Evolutionary conservation across 768 basidiomycete genomes (phyloP).

Genomic region (Rhizopogon vesiculosus): DNA sequence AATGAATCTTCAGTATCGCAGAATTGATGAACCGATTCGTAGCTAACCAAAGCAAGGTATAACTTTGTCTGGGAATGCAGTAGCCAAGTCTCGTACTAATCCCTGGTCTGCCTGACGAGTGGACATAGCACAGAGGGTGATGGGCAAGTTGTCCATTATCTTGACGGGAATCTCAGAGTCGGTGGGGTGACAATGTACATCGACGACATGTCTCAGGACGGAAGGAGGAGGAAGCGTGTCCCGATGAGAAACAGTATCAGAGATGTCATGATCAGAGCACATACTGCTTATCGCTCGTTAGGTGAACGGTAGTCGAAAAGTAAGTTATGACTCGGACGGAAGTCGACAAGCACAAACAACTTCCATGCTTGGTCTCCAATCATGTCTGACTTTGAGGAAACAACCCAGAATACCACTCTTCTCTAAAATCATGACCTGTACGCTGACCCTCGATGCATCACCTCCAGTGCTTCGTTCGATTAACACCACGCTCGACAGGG

Average conservation of each 20-base stretch:
- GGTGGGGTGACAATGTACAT: conserved; percentile 92
- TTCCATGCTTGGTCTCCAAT: conserved; percentile 6
- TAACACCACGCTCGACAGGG: conserved; percentile 51
- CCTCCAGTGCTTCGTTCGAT: conserved; percentile 51
- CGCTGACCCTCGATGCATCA: conserved; percentile 32
- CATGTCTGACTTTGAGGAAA: not conserved
- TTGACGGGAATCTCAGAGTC: conserved; percentile 52
- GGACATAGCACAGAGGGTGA: conserved; percentile 85
- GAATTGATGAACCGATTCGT: conserved; percentile 2
- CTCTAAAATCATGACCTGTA: conserved; percentile 30
- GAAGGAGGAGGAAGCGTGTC: conserved; percentile 20
- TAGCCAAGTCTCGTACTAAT: conserved; percentile 64
- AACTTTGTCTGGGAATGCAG: conserved; percentile 56
- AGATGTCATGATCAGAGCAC: not conserved
- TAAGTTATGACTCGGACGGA: not conserved
- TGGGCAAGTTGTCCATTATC: conserved; percentile 50
- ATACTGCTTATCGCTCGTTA: not conserved
- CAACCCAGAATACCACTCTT: not conserved
- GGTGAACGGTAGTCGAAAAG: not conserved
- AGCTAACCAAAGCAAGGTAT: conserved; percentile 86
- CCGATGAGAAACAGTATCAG: conserved; percentile 1
- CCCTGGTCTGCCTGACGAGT: conserved; percentile 61
- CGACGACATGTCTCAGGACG: conserved; percentile 68
- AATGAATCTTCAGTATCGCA: conserved; percentile 8
- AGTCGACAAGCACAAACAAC: conserved; percentile 1